Base-by-base conservation (phyloP, 257 asterid genomes). In the Solanum bulbocastanum region DNA sequence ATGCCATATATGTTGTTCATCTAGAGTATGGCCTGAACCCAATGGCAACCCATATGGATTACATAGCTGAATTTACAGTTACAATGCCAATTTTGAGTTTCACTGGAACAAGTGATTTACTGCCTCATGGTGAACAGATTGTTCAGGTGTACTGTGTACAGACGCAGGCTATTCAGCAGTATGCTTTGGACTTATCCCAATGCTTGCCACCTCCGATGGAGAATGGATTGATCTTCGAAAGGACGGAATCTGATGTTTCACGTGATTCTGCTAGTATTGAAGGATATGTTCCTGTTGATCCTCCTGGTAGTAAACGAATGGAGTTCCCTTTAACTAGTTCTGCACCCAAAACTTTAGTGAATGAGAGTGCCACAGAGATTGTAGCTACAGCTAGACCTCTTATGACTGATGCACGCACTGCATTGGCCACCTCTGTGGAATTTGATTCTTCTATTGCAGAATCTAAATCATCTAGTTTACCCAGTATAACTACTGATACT, bases 131-230 rank as follows among this genome's bases (percentile, higher is more conserved):
- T 52, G 98, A 97, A 85, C 98, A 95, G 89, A 92, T 92, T 89
- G 98, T 96, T 89, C 99, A 94, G 92, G 98, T 97, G 40, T 97
- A 97, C 87, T 96, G 99, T 86, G 98, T 97, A 88, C 99, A 97
- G 92, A 97, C 99, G 5, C 98, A 94, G 89, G 99, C 99, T 86
- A 97, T 97, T 91, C 99, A 97, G 94, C 98, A 96, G 92, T 96
- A 97, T 90, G 99, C 98, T 52, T 90, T 97, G 91, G 99, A 97
- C 73, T 92, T 94, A 88, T 96, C 95, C 30, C 99, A 95, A 91
- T 97, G 99, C 91, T 91, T 96, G 81, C 99, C 99, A 65, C 96
- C 95, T 46, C 97, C 94, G 2, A 85, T 90, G 88, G 99, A 93
- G 86, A 95, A 90, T 87, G 88, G 87, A 32, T 82, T 88, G 69